Conservation (phyloP, 805 yeast species). For the Pichia insulana region DNA sequence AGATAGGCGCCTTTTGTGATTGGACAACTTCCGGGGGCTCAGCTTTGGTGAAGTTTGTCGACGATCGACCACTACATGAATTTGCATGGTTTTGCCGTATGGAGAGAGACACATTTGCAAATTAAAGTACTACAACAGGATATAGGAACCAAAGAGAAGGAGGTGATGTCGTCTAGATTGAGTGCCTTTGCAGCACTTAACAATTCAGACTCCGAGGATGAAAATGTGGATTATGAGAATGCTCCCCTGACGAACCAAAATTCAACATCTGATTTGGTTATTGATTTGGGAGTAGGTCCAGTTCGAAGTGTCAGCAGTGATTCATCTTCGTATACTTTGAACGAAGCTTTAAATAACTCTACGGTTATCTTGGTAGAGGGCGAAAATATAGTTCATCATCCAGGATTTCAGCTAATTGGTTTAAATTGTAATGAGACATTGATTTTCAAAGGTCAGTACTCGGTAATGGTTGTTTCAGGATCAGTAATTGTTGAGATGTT, state of each 20-base stretch:
- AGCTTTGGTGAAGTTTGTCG: no score
- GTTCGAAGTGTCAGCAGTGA: no score
- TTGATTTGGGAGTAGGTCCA: slow-evolving; percentile 1
- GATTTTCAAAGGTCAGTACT: slow-evolving; percentile 40
- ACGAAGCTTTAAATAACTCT: slow-evolving; percentile 22
- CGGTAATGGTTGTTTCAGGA: slow-evolving; percentile 37
- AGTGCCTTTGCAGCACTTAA: slow-evolving; percentile 30
- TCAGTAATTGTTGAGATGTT: slow-evolving; percentile 36
- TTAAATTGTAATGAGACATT: slow-evolving; percentile 21
- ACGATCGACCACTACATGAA: no score
- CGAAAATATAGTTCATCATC: slow-evolving; percentile 31
- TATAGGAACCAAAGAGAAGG: neutral
- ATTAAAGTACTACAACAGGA: neutral
- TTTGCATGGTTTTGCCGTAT: no score
- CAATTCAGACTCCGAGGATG: slow-evolving; percentile 10
- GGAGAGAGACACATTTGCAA: no score
- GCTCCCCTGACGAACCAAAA: neutral
- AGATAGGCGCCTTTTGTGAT: no score
- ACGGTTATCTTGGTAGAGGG: slow-evolving; percentile 29
- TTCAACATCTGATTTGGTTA: neutral
- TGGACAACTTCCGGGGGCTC: no score
- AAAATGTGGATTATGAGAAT: neutral
- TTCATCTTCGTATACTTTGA: neutral
- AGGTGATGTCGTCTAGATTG: slow-evolving; percentile 8
- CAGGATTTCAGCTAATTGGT: slow-evolving; percentile 11